Evolutionary conservation across 208 protist genomes (phyloP).

Genomic region (Trypanosoma conorhini): DNA sequence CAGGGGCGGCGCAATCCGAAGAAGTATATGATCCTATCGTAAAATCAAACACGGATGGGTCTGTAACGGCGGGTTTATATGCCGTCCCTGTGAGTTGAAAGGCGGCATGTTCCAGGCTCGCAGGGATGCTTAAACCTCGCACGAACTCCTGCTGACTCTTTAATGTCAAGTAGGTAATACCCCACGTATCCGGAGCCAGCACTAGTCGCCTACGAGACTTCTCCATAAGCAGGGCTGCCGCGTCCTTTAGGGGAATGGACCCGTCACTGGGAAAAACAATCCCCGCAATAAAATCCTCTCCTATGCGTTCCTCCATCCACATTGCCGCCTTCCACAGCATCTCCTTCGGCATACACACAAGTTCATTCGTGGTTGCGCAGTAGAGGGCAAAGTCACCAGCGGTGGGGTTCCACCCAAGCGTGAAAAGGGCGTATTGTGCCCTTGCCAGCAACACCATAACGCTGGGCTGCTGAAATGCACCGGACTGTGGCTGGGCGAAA

Average conservation of each 20-base stretch:
- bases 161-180: constrained; percentile 80
- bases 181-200: constrained; percentile 76
- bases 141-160: constrained; percentile 84
- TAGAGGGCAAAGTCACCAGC: constrained; percentile 63
- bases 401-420: constrained; percentile 47
- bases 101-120: constrained; percentile 75
- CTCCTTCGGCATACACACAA: constrained; percentile 44
- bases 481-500: constrained; percentile 44
- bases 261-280: constrained; percentile 73
- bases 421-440: constrained; percentile 85
- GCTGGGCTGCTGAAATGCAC: constrained; percentile 32
- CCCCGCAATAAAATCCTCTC: constrained; percentile 84
- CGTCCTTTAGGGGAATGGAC: constrained; percentile 43
- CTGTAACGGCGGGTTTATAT: constrained; percentile 42
- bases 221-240: constrained; percentile 37
- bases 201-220: constrained; percentile 74
- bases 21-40: constrained; percentile 39
- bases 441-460: constrained; percentile 73
- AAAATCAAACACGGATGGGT: constrained; percentile 64
- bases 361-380: constrained; percentile 80
- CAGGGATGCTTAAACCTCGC: constrained; percentile 62
- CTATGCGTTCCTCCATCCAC: constrained; percentile 84
- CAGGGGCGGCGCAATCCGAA: constrained; percentile 26
- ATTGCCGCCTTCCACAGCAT: constrained; percentile 76
- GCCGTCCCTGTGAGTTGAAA: constrained; percentile 63